A percentile compares a stretch with the other conserved stretches of the same genome.
phyloP scores from a whole-genome alignment of 805 yeast genomes.

The Ogataea nonfermentans region DNA sequence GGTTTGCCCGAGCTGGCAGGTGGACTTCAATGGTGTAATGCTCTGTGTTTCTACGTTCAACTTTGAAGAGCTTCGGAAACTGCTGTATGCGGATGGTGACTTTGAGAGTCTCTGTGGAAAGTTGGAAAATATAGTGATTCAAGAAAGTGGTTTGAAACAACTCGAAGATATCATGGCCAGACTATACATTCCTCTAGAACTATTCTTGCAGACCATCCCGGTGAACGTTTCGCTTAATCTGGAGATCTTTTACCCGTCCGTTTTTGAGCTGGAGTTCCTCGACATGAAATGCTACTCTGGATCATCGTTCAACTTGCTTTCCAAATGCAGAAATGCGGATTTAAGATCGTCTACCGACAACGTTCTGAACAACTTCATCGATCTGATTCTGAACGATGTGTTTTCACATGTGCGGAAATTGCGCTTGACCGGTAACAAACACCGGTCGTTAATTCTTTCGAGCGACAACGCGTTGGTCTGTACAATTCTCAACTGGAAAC shows the following conservation, averaged over 20 bases:
- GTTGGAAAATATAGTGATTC: constrained; percentile 16
- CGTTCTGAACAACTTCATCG: constrained; percentile 71
- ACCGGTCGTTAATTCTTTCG: constrained; percentile 76
- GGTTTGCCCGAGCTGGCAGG: constrained; percentile 66
- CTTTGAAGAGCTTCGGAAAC: constrained; percentile 38
- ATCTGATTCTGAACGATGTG: constrained; percentile 63
- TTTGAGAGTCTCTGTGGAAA: constrained; percentile 17
- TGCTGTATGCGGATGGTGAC: constrained; percentile 24
- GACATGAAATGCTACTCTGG: constrained; percentile 27
- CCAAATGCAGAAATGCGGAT: constrained; percentile 15
- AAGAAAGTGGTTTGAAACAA: constrained; percentile 25
- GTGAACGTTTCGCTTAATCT: constrained; percentile 63
- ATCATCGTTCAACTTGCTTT: constrained; percentile 20
- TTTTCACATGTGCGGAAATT: constrained; percentile 72
- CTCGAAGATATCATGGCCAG: constrained; percentile 45
- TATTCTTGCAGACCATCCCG: constrained; percentile 55
- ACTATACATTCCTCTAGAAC: constrained; percentile 58
- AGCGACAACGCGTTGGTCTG: constrained; percentile 89
- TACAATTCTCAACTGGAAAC: constrained; percentile 95
- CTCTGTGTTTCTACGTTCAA: constrained; percentile 62
- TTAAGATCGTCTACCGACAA: constrained; percentile 27
- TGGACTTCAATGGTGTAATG: constrained; percentile 47
- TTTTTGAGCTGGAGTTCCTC: constrained; percentile 33
- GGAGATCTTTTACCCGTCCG: constrained; percentile 75
- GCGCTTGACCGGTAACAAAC: constrained; percentile 32